Evolutionary conservation across 2,329 filamentous ascomycete genomes (phyloP), one percentile per base, ranked within the genome.

Genomic region (Botrytis fragariae): DNA sequence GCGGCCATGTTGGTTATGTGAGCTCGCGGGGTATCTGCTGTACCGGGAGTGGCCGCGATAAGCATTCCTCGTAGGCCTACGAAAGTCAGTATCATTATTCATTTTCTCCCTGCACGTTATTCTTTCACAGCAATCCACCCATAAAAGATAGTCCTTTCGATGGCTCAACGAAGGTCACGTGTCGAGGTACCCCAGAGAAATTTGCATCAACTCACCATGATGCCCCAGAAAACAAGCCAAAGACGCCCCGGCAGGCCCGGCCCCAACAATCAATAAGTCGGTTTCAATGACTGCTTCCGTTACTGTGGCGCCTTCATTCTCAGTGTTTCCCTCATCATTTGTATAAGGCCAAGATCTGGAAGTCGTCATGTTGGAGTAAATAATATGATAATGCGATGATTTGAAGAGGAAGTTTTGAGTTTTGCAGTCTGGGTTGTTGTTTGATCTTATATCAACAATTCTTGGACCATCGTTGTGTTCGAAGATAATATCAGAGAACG

Each of bases 1-100:
- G 87, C 87, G 0, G 87, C 87, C 76, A 79, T 86, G 78, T 90
- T 91, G 61, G 86, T 89, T 72, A 90, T 88, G 77, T 90, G 88
- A 0, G 88, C 88, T 39, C 89, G 82, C 1, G 89, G 89, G 1
- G 87, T 89, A 73, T 87, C 82, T 1, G 88, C 87, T 1, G 85
- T 88, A 5, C 84, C 84, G 0, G 86, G 79, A 0, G 85, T 84
- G 2, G 83, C 78, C 10, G 84, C 84, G 69, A 91, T 82, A 75
- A 90, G 84, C 62, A 90, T 83, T 0, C 89, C 89, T 44, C 81
- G 85, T 6, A 87, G 79, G 2, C 83, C 85, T 86, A 63, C 25
- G 37, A 61, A 16, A 4, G 12, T 70, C 12, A 70, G 68, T 63
- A 62, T 59, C 29, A 7, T n/a, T n/a, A 25, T n/a, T n/a, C 14